phyloP scores from a whole-genome alignment of 805 yeast genomes.

The Lachancea sp. region DNA sequence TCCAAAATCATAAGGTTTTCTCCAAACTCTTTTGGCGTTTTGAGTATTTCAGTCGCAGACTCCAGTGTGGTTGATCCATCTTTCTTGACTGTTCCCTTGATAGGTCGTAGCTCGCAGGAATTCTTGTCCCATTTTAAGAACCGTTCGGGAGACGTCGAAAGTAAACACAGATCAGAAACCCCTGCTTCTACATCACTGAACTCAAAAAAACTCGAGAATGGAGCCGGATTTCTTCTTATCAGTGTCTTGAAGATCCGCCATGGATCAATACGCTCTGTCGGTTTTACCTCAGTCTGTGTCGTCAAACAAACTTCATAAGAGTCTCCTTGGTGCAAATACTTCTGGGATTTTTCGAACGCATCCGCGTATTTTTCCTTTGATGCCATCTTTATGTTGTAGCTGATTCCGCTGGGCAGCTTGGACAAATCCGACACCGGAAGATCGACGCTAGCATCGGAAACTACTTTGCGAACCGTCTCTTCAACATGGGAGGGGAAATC shows the following conservation, averaged over 20 bases:
- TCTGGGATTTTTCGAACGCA: conserved; percentile 59
- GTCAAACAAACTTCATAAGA: conserved; percentile 93
- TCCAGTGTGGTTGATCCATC: conserved; percentile 45
- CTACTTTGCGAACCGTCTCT: conserved; percentile 6
- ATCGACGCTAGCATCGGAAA: neutral
- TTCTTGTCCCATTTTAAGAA: conserved; percentile 70
- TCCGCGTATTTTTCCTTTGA: conserved; percentile 44
- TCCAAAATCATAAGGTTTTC: conserved; percentile 97
- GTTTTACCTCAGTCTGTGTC: conserved; percentile 54
- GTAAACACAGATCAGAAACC: conserved; percentile 44
- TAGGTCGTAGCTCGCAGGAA: conserved; percentile 80
- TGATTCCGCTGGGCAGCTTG: conserved; percentile 25
- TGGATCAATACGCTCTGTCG: conserved; percentile 45
- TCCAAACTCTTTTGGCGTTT: conserved; percentile 88
- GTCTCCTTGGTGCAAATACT: conserved; percentile 67
- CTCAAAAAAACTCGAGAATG: conserved; percentile 76
- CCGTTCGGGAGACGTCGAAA: conserved; percentile 93
- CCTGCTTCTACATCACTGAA: conserved; percentile 35
- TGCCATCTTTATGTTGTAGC: conserved; percentile 42
- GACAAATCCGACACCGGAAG: conserved; percentile 21
- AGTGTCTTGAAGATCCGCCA: conserved; percentile 80
- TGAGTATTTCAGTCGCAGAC: conserved; percentile 56
- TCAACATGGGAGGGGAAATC: conserved; percentile 29
- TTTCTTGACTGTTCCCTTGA: conserved; percentile 89
- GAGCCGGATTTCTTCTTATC: conserved; percentile 77